phyloP scores from a whole-genome alignment of 208 protist species.

The Crithidia brevicula region DNA sequence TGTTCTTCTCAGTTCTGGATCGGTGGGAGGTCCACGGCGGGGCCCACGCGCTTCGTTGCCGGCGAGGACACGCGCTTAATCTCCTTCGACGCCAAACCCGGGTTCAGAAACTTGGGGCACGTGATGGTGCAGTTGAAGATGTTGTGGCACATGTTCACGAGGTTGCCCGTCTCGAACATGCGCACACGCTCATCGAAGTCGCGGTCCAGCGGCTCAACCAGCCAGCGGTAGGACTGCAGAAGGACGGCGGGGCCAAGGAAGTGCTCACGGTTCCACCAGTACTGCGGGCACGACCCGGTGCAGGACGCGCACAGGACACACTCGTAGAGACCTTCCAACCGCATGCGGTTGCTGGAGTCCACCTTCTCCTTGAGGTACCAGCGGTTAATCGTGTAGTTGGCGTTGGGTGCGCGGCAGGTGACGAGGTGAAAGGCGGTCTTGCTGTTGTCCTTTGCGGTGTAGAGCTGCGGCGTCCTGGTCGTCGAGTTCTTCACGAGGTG shows the following conservation, averaged over 20 bases:
- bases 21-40: constrained; percentile 38
- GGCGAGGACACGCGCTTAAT: constrained; percentile 87
- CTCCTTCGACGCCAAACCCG: constrained; percentile 85
- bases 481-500: constrained; percentile 78
- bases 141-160: constrained; percentile 93
- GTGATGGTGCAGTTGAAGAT: constrained; percentile 93
- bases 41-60: constrained; percentile 53
- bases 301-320: constrained; percentile 91
- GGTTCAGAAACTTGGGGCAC: constrained; percentile 93
- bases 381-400: constrained; percentile 66
- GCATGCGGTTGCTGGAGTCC: constrained; percentile 75
- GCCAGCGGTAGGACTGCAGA: constrained; percentile 89
- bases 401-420: constrained; percentile 49
- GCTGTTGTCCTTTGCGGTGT: constrained; percentile 89
- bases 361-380: constrained; percentile 94
- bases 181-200: constrained; percentile 86
- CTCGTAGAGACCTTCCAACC: constrained; percentile 90
- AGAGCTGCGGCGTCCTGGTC: constrained; percentile 58
- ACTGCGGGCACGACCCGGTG: constrained; percentile 87
- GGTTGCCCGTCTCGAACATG: constrained; percentile 85
- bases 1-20: constrained; percentile 33
- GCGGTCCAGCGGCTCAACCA: constrained; percentile 89
- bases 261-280: constrained; percentile 93
- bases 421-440: constrained; percentile 84
- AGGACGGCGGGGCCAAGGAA: constrained; percentile 91